These are phyloP conservation scores for Salix suchowensis DNA, from an alignment of 345 rosid genomes.

Conservation along the genomic window DNA sequence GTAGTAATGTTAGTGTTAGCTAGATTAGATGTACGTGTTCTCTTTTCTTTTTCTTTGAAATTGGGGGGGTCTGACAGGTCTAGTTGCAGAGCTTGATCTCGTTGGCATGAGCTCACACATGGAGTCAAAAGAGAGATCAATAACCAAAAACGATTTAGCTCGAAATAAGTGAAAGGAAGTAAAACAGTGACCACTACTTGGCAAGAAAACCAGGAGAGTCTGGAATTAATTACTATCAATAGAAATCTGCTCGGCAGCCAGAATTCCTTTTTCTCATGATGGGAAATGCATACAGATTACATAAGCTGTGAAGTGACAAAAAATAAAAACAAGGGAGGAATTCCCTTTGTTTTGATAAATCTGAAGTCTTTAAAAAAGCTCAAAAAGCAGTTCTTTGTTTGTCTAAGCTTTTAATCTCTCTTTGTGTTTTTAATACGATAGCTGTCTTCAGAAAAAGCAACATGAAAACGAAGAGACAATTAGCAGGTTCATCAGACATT, in stretches of 20 bases:
- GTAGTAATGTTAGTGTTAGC: too few relatives aligned
- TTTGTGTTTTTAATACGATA: neutral
- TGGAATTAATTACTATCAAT: neutral
- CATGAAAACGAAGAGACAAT: constrained; percentile 19
- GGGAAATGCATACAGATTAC: neutral
- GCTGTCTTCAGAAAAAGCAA: constrained; percentile 18
- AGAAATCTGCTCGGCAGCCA: neutral
- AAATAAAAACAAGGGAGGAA: neutral
- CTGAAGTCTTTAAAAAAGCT: neutral
- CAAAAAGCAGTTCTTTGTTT: constrained; percentile 29
- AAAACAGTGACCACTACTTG: too few relatives aligned
- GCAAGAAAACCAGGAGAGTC: constrained; percentile 6
- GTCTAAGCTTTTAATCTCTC: constrained; percentile 19
- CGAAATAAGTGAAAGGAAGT: constrained; percentile 8
- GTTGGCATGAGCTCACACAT: neutral
- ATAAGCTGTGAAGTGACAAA: neutral
- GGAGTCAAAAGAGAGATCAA: neutral
- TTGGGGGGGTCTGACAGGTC: neutral
- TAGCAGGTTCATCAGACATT: neutral
- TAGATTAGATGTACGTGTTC: neutral
- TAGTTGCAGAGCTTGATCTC: neutral
- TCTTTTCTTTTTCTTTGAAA: neutral
- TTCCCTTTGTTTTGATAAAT: neutral
- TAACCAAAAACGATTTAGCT: neutral
- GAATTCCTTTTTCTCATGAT: constrained; percentile 6